Conservation (phyloP, 2,329 filamentous ascomycete species). For the Metarhizium anisopliae region DNA sequence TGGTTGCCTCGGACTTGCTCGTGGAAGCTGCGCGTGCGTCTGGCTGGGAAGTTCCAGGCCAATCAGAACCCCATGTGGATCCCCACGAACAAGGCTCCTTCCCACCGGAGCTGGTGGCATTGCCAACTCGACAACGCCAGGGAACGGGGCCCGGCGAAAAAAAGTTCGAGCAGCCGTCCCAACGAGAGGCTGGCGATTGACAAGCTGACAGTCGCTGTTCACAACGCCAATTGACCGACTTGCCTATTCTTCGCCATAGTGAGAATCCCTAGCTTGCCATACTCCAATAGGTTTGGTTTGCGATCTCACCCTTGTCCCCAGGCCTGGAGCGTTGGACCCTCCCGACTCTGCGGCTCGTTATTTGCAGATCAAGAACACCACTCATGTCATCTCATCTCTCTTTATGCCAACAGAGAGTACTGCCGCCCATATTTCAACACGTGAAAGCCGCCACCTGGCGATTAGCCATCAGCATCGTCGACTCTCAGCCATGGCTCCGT, state of each 20-base stretch:
- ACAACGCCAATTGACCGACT: background rate
- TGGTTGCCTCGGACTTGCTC: background rate
- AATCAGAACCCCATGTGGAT: slow-evolving; percentile 14
- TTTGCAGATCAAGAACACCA: background rate
- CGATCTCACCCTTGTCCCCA: background rate
- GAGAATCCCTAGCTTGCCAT: background rate
- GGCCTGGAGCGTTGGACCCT: background rate
- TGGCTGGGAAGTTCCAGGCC: slow-evolving; percentile 6
- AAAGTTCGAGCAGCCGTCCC: slow-evolving; percentile 12
- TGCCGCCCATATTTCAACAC: no score
- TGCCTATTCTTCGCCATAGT: background rate
- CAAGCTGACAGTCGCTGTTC: background rate
- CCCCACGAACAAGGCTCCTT: slow-evolving; percentile 12
- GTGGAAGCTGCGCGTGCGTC: background rate
- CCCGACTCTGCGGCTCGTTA: background rate
- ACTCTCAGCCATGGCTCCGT: slow-evolving; percentile 1
- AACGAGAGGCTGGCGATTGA: background rate
- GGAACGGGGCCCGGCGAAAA: slow-evolving; percentile 13
- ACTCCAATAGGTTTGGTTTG: slow-evolving; percentile 1
- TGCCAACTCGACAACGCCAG: background rate
- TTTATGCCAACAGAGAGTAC: background rate
- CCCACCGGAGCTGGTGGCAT: background rate
- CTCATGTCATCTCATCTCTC: background rate
- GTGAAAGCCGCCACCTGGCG: background rate
- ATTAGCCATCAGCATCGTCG: background rate